Conservation (phyloP, 1,139 yeast species). For the Zygosaccharomyces sapae region DNA sequence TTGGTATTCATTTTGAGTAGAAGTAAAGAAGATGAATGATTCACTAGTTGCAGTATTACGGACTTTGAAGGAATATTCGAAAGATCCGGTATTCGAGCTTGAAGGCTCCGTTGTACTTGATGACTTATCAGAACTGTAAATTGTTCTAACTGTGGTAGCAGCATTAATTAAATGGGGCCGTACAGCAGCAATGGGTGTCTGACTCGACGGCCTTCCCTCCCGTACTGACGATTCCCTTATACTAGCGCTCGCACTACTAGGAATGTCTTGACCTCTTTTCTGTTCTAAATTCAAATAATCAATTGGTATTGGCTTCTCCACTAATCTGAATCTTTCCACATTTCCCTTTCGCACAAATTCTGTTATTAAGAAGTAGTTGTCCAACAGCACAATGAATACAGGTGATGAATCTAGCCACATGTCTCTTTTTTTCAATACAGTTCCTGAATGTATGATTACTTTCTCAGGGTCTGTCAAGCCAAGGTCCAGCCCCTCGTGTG, state of each 20-base stretch:
- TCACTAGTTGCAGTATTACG: slow-evolving; percentile 48
- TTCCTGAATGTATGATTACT: slow-evolving; percentile 56
- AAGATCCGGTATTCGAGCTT: slow-evolving; percentile 18
- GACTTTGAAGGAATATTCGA: slow-evolving; percentile 44
- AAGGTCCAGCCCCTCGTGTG: slow-evolving; percentile 40
- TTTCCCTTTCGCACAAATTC: slow-evolving; percentile 39
- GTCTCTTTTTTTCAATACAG: slow-evolving; percentile 59
- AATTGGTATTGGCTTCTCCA: slow-evolving; percentile 58
- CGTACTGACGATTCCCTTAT: slow-evolving; percentile 14
- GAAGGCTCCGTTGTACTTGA: slow-evolving; percentile 14
- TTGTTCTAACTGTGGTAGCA: slow-evolving; percentile 19
- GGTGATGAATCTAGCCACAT: slow-evolving; percentile 50
- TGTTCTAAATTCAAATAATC: slow-evolving; percentile 54
- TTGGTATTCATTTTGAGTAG: slow-evolving; percentile 50
- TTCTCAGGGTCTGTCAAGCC: slow-evolving; percentile 56
- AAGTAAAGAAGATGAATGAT: slow-evolving; percentile 56
- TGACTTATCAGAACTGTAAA: slow-evolving; percentile 11
- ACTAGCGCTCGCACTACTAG: slow-evolving; percentile 10
- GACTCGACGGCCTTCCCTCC: slow-evolving; percentile 18
- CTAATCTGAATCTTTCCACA: slow-evolving; percentile 40
- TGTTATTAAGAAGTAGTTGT: slow-evolving; percentile 67
- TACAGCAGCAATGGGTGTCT: slow-evolving; percentile 22
- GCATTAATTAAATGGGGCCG: slow-evolving; percentile 25
- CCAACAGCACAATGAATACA: slow-evolving; percentile 58
- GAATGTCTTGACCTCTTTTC: slow-evolving; percentile 15